These are phyloP conservation scores for Rhodotorula sp. DNA, from an alignment of 1,284 basidiomycete genomes.

Conservation along the genomic window DNA sequence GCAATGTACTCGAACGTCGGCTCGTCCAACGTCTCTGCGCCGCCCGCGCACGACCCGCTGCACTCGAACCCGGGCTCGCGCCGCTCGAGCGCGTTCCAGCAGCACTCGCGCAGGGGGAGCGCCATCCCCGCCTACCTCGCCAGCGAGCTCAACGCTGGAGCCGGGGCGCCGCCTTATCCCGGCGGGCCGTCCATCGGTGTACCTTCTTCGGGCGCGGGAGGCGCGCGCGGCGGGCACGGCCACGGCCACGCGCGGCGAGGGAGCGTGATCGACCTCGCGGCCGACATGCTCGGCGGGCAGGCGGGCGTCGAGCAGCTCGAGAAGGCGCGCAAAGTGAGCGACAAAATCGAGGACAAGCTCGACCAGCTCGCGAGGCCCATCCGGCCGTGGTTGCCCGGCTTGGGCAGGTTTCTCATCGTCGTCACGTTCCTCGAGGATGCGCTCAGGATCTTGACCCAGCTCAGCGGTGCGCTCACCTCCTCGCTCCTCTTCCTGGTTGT, in stretches of 20 bases:
- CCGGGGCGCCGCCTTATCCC: neutral
- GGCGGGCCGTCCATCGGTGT: neutral
- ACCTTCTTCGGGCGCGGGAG: neutral
- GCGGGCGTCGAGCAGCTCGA: slow-evolving; percentile 60
- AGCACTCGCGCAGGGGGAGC: slow-evolving; percentile 15
- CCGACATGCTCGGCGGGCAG: slow-evolving; percentile 52
- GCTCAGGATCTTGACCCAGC: slow-evolving; percentile 58
- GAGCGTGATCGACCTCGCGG: slow-evolving; percentile 50
- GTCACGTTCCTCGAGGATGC: slow-evolving; percentile 98
- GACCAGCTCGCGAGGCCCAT: slow-evolving; percentile 92
- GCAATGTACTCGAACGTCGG: neutral
- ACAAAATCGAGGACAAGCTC: slow-evolving; percentile 80
- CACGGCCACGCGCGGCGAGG: slow-evolving; percentile 29
- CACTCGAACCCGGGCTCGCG: neutral
- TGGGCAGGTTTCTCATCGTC: slow-evolving; percentile 96
- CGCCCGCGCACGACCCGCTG: neutral
- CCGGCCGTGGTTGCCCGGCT: slow-evolving; percentile 89
- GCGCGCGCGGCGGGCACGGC: neutral
- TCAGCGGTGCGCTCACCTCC: slow-evolving; percentile 27
- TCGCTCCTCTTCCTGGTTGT: too few relatives aligned
- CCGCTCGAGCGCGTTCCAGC: neutral
- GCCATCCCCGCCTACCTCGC: slow-evolving; percentile 28
- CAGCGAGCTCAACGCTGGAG: too few relatives aligned
- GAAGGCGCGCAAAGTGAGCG: slow-evolving; percentile 74
- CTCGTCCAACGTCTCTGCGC: too few relatives aligned